These are phyloP conservation scores for Malania oleifera DNA, from an alignment of 164 flowering plant species.

Conservation along the genomic window DNA sequence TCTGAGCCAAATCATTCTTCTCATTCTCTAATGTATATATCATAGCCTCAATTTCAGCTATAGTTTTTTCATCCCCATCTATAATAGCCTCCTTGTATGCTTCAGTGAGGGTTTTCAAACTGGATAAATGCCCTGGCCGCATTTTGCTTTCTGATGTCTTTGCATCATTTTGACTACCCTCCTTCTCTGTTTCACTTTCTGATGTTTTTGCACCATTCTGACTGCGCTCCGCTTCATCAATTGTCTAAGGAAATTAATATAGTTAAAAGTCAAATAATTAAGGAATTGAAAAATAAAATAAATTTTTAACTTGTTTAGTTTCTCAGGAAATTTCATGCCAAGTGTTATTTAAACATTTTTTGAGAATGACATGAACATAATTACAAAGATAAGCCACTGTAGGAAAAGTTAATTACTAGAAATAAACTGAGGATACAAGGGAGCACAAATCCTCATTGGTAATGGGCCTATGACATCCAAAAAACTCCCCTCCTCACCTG, in stretches of 20 bases:
- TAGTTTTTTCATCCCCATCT: conserved; percentile 40
- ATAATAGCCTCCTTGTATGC: conserved; percentile 66
- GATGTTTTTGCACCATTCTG: conserved; percentile 10
- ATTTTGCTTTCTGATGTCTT: conserved; percentile 13
- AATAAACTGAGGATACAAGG: neutral
- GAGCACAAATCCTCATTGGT: no score
- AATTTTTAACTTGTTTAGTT: neutral
- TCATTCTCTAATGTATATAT: conserved; percentile 45
- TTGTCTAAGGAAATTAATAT: conserved; percentile 11
- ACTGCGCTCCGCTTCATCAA: conserved; percentile 14
- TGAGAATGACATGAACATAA: neutral
- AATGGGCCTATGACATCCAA: no score
- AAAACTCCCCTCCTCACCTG: no score
- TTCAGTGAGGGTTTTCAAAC: conserved; percentile 35
- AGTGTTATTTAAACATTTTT: neutral
- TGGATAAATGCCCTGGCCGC: conserved; percentile 12
- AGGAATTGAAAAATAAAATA: neutral
- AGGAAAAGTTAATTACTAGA: neutral
- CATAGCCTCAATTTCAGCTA: conserved; percentile 50
- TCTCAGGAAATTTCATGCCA: no score
- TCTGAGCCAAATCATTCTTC: conserved; percentile 45
- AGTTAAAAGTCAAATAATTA: no score
- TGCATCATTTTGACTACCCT: conserved; percentile 10
- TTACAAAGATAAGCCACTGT: neutral
- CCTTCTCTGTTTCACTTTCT: conserved; percentile 21